Evolutionary conservation across 805 yeast genomes (phyloP), one percentile per base, ranked within the genome.

Genomic region (Yarrowia deformans): DNA sequence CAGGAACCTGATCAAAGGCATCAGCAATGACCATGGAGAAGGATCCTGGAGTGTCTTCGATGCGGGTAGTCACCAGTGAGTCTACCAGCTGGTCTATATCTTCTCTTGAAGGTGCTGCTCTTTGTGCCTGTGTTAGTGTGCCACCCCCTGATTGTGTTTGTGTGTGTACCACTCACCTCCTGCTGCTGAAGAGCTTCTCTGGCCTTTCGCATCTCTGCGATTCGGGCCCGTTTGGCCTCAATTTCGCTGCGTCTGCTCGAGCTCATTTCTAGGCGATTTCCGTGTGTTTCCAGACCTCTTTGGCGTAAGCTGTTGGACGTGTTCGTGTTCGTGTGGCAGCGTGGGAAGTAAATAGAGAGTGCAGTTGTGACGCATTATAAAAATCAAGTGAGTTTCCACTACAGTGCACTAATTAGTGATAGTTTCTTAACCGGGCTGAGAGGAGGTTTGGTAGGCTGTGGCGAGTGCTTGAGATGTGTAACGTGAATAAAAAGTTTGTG

Each of bases 171-270:
- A 60, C 66, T n/a, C 32, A 60, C 66, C 66, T 60, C 66, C 34
- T 60, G 52, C 52, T 43, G 58, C 49, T 42, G 71, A 29, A 49
- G 19, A 12, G 70, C 71, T 12, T 79, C 83, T 40, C 89, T 75
- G 72, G 81, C 82, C 46, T 80, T 81, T 43, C 86, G 77, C n/a
- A 87, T 79, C 75, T 84, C 85, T 40, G 84, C 85, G 42, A 87
- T 75, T 67, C 82, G 80, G 55, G 80, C 83, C 69, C 81, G 79
- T 72, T 87, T 86, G 67, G 84, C 85, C 73, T 87, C 89, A 52
- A 87, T 81, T 72, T 83, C 83, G 63, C 79, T 82, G 45, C 76
- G 71, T 71, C 84, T 74, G 64, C 74, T 75, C 70, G 68, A 71
- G 71, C 68, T 60, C 56, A 60, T 60, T 32, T 49, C 18, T 34